These are phyloP conservation scores for Daldinia concentrica DNA, from an alignment of 495 filamentous ascomycete genomes.

Conservation along the genomic window DNA sequence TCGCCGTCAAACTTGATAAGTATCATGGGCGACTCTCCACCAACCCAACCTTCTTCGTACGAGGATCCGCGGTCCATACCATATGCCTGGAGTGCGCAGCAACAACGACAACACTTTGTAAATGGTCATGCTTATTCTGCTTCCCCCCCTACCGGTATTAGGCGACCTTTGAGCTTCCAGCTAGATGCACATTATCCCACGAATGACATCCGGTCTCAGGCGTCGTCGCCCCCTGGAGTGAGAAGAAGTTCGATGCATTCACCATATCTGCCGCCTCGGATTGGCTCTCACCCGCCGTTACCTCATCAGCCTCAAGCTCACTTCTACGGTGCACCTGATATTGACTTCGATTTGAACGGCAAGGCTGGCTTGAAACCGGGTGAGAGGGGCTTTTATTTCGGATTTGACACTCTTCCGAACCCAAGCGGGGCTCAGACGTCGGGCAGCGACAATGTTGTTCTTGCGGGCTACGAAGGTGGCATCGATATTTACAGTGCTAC, in stretches of 20 bases:
- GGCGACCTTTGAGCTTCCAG: conserved; percentile 63
- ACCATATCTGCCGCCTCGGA: conserved; percentile 56
- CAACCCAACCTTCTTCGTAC: conserved; percentile 63
- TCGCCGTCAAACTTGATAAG: conserved; percentile 66
- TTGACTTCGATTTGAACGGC: conserved; percentile 70
- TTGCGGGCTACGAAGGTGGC: conserved; percentile 78
- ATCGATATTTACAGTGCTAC: conserved; percentile 76
- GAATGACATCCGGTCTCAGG: conserved; percentile 56
- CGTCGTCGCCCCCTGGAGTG: conserved; percentile 53
- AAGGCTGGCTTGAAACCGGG: conserved; percentile 64
- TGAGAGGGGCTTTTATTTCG: conserved; percentile 74
- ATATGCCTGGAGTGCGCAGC: conserved; percentile 54
- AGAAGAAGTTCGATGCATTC: conserved; percentile 70
- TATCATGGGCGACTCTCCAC: conserved; percentile 63
- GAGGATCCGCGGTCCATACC: conserved; percentile 57
- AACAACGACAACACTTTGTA: conserved; percentile 48
- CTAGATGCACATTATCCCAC: conserved; percentile 57
- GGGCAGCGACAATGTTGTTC: conserved; percentile 71
- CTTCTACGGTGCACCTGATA: conserved; percentile 70
- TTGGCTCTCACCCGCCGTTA: conserved; percentile 68
- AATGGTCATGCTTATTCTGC: conserved; percentile 55
- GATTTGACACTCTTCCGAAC: conserved; percentile 74
- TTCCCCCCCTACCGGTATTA: conserved; percentile 57
- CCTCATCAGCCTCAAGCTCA: conserved; percentile 85
- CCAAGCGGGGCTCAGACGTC: conserved; percentile 57